phyloP scores from a whole-genome alignment of 2,329 filamentous ascomycete genomes.

The Alternaria triticimaculans region DNA sequence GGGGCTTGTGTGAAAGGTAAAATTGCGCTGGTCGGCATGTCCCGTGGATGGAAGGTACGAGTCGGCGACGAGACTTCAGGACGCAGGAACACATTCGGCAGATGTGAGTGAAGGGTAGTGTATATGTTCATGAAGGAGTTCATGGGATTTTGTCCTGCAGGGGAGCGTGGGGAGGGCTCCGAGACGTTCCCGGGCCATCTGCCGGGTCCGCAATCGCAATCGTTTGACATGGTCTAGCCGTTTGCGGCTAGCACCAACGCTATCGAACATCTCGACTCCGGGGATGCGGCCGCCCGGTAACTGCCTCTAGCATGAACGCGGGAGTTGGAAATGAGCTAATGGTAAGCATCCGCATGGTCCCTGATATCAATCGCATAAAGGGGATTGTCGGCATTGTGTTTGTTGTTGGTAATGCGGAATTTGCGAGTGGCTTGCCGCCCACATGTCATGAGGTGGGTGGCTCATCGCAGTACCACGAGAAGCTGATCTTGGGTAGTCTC shows the following conservation, averaged over 20 bases:
- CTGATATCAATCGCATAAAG: not conserved
- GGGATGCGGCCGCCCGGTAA: not conserved
- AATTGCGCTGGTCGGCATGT: not conserved
- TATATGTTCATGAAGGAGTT: not conserved
- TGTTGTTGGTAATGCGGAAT: not conserved
- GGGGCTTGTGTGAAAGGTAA: not conserved
- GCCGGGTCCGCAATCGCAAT: not conserved
- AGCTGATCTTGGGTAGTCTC: not conserved
- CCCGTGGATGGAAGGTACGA: not conserved
- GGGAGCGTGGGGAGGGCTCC: not conserved
- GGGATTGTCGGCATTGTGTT: not conserved
- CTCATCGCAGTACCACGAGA: not conserved
- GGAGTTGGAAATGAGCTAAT: not conserved
- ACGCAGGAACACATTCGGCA: not conserved
- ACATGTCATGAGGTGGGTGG: not conserved
- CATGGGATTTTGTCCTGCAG: not conserved
- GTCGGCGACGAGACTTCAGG: not conserved
- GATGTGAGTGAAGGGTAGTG: not conserved
- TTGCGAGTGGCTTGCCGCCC: not conserved
- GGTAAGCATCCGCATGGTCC: not conserved
- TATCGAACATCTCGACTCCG: not conserved
- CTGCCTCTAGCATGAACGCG: not conserved
- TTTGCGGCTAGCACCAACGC: not conserved
- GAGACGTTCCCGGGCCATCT: not conserved
- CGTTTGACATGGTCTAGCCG: not conserved